Percentiles rank a stretch among this genome's conserved stretches.
These are phyloP conservation scores for Vicia sativa DNA, from an alignment of 306 rosid species.

Conservation along the genomic window DNA sequence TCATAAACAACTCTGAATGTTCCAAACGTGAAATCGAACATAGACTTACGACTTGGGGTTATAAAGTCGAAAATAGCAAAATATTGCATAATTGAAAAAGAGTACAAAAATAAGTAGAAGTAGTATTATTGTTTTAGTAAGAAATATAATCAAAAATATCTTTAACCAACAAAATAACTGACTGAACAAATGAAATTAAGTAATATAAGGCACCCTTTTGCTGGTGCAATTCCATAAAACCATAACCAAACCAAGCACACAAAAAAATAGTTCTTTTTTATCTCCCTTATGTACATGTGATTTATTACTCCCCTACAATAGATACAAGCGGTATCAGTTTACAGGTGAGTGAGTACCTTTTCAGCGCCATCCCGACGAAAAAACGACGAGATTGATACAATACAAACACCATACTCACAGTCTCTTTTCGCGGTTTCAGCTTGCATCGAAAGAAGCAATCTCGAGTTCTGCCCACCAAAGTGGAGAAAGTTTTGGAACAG, in stretches of 20 bases:
- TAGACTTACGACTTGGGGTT: no score
- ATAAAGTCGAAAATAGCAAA: no score
- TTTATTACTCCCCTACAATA: conserved; percentile 36
- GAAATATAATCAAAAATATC: conserved; percentile 9
- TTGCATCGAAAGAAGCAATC: conserved; percentile 62
- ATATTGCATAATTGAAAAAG: no score
- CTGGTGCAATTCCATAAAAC: conserved; percentile 35
- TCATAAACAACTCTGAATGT: no score
- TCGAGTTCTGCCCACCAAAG: conserved; percentile 99
- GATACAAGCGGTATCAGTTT: conserved; percentile 42
- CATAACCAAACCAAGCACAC: conserved; percentile 35
- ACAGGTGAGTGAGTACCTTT: conserved; percentile 40
- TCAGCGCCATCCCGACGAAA: conserved; percentile 33
- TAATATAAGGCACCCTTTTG: conserved; percentile 31
- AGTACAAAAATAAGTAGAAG: neutral
- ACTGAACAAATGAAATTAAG: conserved; percentile 34
- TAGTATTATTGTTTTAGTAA: neutral
- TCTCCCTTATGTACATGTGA: conserved; percentile 64
- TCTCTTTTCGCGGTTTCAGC: conserved; percentile 42
- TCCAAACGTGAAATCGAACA: no score
- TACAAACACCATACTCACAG: conserved; percentile 46
- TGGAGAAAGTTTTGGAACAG: conserved; percentile 79
- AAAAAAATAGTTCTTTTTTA: conserved; percentile 18
- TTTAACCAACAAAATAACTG: conserved; percentile 27
- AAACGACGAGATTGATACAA: conserved; percentile 31